Evolutionary conservation across 164 flowering plant genomes (phyloP).

Genomic region (Chloranthus sessilifolius): DNA sequence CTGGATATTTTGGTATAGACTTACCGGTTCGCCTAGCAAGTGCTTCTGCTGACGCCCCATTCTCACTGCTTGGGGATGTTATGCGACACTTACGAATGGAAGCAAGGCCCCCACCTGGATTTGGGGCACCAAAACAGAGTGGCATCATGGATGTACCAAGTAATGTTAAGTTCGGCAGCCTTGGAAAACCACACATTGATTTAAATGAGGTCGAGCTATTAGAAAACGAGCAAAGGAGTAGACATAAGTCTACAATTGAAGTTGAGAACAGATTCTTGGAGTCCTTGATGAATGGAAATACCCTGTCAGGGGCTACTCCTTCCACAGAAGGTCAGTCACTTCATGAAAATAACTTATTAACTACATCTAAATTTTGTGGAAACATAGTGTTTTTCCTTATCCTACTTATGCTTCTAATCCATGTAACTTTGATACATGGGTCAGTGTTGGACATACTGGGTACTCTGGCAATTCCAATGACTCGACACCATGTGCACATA

Average conservation of each 20-base stretch:
- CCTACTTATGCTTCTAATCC: too few species aligned
- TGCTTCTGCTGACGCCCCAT: conserved; percentile 69
- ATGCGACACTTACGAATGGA: conserved; percentile 94
- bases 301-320: conserved; percentile 42
- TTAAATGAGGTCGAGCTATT: conserved; percentile 43
- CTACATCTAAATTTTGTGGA: neutral
- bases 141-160: conserved; percentile 43
- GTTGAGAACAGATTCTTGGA: conserved; percentile 85
- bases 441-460: too few species aligned
- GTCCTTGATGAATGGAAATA: conserved; percentile 75
- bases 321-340: conserved; percentile 53
- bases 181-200: conserved; percentile 37
- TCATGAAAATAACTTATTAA: neutral
- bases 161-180: conserved; percentile 27
- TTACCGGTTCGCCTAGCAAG: conserved; percentile 62
- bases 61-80: conserved; percentile 79
- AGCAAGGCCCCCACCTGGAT: conserved; percentile 96
- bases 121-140: conserved; percentile 51
- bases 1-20: conserved; percentile 93
- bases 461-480: too few species aligned
- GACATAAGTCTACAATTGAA: conserved; percentile 47
- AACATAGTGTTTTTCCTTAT: too few species aligned
- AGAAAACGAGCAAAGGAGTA: conserved; percentile 43
- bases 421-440: too few species aligned
- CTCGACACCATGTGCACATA: too few species aligned